Percentiles rank a stretch among this genome's conserved stretches.
Evolutionary conservation across 192 early-diverging fungal species (phyloP).

Genomic region (Umbelopsis sp.): DNA sequence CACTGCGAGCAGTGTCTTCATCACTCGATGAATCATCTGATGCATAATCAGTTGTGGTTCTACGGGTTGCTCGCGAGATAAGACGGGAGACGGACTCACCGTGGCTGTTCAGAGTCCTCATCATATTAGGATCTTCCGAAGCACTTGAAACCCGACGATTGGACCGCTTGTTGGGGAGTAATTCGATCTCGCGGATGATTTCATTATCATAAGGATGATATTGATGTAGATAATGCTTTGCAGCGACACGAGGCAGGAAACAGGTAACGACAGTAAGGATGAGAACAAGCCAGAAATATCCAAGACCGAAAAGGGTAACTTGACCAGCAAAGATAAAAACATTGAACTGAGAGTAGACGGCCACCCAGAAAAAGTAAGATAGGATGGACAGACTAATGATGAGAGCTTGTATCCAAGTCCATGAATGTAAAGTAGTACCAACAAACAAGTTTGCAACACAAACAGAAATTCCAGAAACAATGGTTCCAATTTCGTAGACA

Average conservation of each 20-base stretch:
- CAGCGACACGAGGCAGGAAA: slow-evolving; percentile 72
- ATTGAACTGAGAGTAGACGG: slow-evolving; percentile 57
- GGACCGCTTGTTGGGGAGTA: slow-evolving; percentile 59
- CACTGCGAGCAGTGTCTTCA: background rate
- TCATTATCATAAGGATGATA: slow-evolving; percentile 82
- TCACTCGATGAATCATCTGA: slow-evolving; percentile 13
- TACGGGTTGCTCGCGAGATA: slow-evolving; percentile 9
- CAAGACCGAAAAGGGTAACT: slow-evolving; percentile 58
- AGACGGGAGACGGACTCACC: slow-evolving; percentile 19
- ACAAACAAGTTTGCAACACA: slow-evolving; percentile 81
- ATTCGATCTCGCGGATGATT: slow-evolving; percentile 81
- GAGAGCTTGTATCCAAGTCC: slow-evolving; percentile 69
- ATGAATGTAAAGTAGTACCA: slow-evolving; percentile 69
- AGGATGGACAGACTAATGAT: slow-evolving; percentile 51
- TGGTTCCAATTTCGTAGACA: slow-evolving; percentile 70
- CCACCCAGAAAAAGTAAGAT: slow-evolving; percentile 59
- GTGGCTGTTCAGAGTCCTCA: slow-evolving; percentile 7
- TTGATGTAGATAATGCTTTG: slow-evolving; percentile 68
- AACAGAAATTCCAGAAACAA: slow-evolving; percentile 72
- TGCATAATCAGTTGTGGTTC: slow-evolving; percentile 13
- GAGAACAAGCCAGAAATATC: slow-evolving; percentile 72
- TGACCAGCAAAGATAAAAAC: slow-evolving; percentile 35
- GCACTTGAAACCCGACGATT: slow-evolving; percentile 68
- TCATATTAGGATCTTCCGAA: slow-evolving; percentile 13
- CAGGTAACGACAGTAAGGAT: slow-evolving; percentile 60